phyloP scores from a whole-genome alignment of 73 alveolate genomes.

The Tetrahymena malaccensis region DNA sequence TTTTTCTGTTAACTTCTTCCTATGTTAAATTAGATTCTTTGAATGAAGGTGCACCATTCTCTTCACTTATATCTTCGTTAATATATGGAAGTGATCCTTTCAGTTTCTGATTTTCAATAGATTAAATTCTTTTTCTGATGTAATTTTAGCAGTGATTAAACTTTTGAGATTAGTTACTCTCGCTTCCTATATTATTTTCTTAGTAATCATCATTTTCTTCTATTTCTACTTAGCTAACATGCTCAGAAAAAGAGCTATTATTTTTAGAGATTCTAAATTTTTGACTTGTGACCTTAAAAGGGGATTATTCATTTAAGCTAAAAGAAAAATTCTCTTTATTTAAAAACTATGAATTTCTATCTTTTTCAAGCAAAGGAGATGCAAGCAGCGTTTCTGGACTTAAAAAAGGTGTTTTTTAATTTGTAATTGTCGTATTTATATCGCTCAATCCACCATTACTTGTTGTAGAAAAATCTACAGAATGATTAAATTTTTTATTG shows the following conservation, averaged over 20 bases:
- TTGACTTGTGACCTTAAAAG: not conserved
- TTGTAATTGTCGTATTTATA: not conserved
- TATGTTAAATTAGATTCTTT: not conserved
- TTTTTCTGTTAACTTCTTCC: not conserved
- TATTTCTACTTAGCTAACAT: not conserved
- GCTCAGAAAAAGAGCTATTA: not conserved
- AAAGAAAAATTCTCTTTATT: not conserved
- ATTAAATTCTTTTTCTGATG: not conserved
- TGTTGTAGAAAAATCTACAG: not conserved
- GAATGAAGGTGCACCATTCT: not conserved
- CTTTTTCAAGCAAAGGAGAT: not conserved
- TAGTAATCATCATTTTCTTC: not conserved
- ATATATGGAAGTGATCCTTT: not conserved
- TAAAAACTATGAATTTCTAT: not conserved
- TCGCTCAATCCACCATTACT: not conserved
- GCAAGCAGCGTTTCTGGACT: not conserved
- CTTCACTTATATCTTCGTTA: not conserved
- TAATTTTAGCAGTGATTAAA: not conserved
- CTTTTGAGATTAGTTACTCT: not conserved
- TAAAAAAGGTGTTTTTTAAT: not conserved
- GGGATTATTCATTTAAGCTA: not conserved
- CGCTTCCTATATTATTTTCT: not conserved
- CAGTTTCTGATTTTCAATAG: not conserved
- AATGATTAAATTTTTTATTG: not conserved
- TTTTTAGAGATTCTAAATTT: not conserved